Conservation (phyloP, 768 basidiomycete species). For the Kwoniella sp. region DNA sequence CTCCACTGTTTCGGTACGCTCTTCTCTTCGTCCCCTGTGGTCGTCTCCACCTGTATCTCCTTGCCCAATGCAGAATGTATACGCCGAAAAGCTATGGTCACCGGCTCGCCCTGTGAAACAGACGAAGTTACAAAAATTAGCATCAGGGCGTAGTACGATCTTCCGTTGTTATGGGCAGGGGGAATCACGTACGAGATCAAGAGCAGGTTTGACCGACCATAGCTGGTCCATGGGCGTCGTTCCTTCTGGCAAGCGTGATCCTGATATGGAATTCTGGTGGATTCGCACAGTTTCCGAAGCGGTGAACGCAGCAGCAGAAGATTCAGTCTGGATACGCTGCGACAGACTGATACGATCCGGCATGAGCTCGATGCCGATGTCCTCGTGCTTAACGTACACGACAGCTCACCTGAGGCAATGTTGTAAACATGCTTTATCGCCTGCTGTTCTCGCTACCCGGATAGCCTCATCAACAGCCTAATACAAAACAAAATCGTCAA, state of each 20-base stretch:
- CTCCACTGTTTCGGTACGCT: slow-evolving; percentile 18
- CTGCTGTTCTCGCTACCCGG: slow-evolving; percentile 51
- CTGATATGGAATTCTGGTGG: slow-evolving; percentile 25
- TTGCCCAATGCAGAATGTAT: slow-evolving; percentile 34
- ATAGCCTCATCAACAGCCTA: slow-evolving; percentile 54
- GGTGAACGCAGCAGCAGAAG: slow-evolving; percentile 4
- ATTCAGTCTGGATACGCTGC: slow-evolving; percentile 26
- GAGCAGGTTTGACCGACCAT: slow-evolving; percentile 44
- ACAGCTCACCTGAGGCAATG: slow-evolving; percentile 48
- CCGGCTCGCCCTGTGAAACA: slow-evolving; percentile 45
- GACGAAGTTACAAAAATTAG: not conserved
- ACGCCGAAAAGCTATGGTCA: slow-evolving; percentile 43
- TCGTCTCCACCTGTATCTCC: slow-evolving; percentile 6
- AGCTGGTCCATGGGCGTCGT: slow-evolving; percentile 48
- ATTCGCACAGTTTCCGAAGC: slow-evolving; percentile 23
- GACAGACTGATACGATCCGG: slow-evolving; percentile 12
- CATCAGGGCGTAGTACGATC: too few species aligned
- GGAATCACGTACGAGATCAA: slow-evolving; percentile 45
- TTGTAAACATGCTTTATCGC: slow-evolving; percentile 50
- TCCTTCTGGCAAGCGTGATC: slow-evolving; percentile 29
- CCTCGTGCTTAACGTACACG: too few species aligned
- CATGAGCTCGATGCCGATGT: not conserved
- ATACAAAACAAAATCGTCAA: too few species aligned
- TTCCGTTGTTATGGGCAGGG: not conserved
- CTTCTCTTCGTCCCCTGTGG: slow-evolving; percentile 19